Base-by-base conservation (phyloP, 164 flowering plant species). In the Macadamia integrifolia region DNA sequence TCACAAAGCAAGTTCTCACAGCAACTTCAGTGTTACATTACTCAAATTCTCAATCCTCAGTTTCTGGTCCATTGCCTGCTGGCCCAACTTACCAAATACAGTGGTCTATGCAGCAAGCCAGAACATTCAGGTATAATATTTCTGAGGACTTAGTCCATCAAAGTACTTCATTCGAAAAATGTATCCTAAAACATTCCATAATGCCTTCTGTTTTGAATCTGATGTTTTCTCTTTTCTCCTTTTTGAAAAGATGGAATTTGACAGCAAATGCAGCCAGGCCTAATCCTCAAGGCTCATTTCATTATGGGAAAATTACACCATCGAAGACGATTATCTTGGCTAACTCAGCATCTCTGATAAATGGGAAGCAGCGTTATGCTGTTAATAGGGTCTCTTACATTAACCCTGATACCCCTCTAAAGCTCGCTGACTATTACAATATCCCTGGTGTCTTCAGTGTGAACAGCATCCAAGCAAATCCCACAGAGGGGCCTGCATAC, bases 401-500 rank as follows among this genome's bases (percentile, higher is more conserved):
- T 13, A 76, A 84, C 66, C 84, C 94, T 9, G 58, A 68, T 3
- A 91, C 93, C 8, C 93, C 94, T 30, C 66, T 89, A 71, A 89
- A 89, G 82, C 82, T 91, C 13, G 94, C 97, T 1, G 94, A 88
- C 60, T 80, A 80, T 58, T 87, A 78, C 70, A 82, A 82, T 69
- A 86, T 91, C 63, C 69, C 87, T 3, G 92, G 88, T 6, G 84
- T 91, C 48, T 91, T 82, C 69, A 64, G 68, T 58, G 50, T 83
- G 59, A 76, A 79, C 61, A 61, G 85, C 29, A 75, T 81, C 72
- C 77, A 75, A 72, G 82, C 76, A 50, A 46, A 6, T 1, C 86
- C 89, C 2, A 56, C 72, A 48, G 13, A 74, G 9, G 81, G 79
- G 18, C 75, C 87, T 17, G 67, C 82, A 30, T 57, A 14, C 18